phyloP scores from a whole-genome alignment of 2,329 filamentous ascomycete species.

The Penicillium psychrosexuale region DNA sequence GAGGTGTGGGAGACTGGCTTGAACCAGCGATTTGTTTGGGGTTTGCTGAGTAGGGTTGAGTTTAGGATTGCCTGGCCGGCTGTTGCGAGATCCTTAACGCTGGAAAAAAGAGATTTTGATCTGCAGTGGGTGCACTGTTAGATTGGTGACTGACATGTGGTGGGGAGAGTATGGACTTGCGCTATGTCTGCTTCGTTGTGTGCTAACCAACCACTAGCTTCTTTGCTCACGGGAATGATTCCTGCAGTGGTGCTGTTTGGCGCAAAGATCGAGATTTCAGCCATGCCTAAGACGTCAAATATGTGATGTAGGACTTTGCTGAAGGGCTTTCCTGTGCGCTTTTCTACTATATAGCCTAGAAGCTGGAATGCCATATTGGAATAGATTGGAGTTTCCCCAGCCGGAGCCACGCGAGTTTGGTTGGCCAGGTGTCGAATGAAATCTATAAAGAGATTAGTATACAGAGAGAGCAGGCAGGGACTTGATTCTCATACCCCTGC shows the following conservation, averaged over 20 bases:
- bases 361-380: constrained; percentile 42
- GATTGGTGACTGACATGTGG: background rate
- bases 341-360: constrained; percentile 38
- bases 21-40: constrained; percentile 41
- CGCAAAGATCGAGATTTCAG: background rate
- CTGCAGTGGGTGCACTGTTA: background rate
- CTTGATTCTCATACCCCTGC: background rate
- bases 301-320: background rate
- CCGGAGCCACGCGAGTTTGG: background rate
- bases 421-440: background rate
- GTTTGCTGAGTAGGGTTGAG: constrained; percentile 27
- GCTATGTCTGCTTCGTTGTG: background rate
- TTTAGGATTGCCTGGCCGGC: constrained; percentile 34
- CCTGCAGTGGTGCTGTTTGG: background rate
- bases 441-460: background rate
- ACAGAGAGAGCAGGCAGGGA: too few relatives aligned
- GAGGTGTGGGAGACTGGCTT: constrained; percentile 38
- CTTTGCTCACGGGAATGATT: background rate
- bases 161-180: background rate
- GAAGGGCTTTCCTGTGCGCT: background rate
- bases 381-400: constrained; percentile 31
- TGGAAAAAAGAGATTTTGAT: background rate
- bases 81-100: background rate
- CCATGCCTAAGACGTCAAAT: background rate
- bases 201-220: background rate